These are phyloP conservation scores for Thelonectria discophora DNA, from an alignment of 2,329 filamentous ascomycete genomes.

Conservation along the genomic window DNA sequence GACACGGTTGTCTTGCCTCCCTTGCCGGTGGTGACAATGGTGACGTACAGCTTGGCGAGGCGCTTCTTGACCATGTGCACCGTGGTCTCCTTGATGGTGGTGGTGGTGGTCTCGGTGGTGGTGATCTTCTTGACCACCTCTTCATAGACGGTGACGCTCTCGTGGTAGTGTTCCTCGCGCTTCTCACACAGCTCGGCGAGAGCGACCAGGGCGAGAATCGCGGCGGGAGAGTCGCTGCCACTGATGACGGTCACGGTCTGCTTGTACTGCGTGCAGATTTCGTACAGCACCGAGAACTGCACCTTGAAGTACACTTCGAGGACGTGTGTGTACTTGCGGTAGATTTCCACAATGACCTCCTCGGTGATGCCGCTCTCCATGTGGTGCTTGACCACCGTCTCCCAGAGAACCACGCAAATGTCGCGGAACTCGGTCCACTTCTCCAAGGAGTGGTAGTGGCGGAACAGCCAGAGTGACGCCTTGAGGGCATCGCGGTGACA, in stretches of 20 bases:
- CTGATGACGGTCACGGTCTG: conserved; percentile 53
- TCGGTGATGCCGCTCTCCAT: conserved; percentile 50
- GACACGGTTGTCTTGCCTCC: conserved; percentile 44
- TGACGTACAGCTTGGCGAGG: conserved; percentile 56
- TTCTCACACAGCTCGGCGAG: conserved; percentile 58
- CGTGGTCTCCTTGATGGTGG: conserved; percentile 43
- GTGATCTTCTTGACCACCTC: conserved; percentile 52
- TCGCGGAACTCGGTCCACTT: conserved; percentile 57
- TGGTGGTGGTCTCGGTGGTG: conserved; percentile 48
- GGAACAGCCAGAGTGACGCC: conserved; percentile 55
- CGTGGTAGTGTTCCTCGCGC: conserved; percentile 52
- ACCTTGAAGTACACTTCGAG: conserved; percentile 54
- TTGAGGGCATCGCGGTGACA: conserved; percentile 54
- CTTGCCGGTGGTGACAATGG: conserved; percentile 50
- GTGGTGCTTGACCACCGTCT: conserved; percentile 48
- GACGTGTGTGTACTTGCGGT: conserved; percentile 56
- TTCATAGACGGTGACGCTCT: conserved; percentile 57
- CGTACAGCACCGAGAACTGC: conserved; percentile 52
- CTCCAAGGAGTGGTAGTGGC: conserved; percentile 54
- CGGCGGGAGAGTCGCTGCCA: conserved; percentile 41
- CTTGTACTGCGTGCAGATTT: conserved; percentile 58
- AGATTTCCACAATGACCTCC: conserved; percentile 53
- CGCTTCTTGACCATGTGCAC: conserved; percentile 58
- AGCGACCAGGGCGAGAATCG: conserved; percentile 46
- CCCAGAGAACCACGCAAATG: conserved; percentile 58